A percentile compares a stretch with the other conserved stretches of the same genome.
Evolutionary conservation across 1,284 basidiomycete species (phyloP).

Genomic region (Mixia osmundae): DNA sequence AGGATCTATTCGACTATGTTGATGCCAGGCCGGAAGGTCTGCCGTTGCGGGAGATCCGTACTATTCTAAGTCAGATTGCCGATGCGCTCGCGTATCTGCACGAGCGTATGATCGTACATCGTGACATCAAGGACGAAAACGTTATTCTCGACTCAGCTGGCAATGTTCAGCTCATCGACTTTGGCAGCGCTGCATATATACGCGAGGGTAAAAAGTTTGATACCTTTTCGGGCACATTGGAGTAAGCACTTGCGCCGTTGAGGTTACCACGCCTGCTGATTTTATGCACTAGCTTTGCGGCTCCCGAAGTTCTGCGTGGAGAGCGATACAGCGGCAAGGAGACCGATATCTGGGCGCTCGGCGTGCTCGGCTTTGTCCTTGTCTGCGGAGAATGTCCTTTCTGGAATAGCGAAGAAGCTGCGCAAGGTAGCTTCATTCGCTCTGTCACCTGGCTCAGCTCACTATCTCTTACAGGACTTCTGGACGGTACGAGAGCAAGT

Average conservation of each 20-base stretch:
- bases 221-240: conserved; percentile 20
- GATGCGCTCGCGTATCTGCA: conserved; percentile 82
- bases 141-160: conserved; percentile 34
- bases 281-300: conserved; percentile 40
- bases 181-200: conserved; percentile 20
- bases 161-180: conserved; percentile 72
- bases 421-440: conserved; percentile 31
- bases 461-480: conserved; percentile 13
- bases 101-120: conserved; percentile 77
- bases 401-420: conserved; percentile 58
- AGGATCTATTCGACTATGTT: conserved; percentile 84
- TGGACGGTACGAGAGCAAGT: conserved; percentile 16
- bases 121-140: conserved; percentile 97
- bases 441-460: neutral
- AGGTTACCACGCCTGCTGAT: neutral
- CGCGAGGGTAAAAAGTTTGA: conserved; percentile 19
- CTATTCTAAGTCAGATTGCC: conserved; percentile 77
- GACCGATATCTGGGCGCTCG: conserved; percentile 95
- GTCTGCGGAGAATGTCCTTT: conserved; percentile 62
- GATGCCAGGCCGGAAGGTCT: conserved; percentile 72
- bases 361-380: conserved; percentile 90
- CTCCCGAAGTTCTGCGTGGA: conserved; percentile 83
- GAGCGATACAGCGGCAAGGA: conserved; percentile 87
- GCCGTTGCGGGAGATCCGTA: conserved; percentile 46
- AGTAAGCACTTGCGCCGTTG: conserved; percentile 9